phyloP scores from a whole-genome alignment of 805 yeast genomes.

The Suhomyces prunicola region DNA sequence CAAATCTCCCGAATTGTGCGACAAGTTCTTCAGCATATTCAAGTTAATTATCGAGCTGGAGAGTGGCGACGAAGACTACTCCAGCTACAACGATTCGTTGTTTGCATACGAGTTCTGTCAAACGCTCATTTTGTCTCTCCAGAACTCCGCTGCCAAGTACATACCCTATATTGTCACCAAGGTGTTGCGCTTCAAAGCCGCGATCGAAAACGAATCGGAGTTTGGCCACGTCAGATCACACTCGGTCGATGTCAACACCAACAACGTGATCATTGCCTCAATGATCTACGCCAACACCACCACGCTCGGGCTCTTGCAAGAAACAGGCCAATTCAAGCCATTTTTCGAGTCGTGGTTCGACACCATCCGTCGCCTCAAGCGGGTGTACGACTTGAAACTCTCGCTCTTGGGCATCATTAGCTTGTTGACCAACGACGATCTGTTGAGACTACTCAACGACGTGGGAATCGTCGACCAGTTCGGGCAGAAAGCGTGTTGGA shows the following conservation, averaged over 20 bases:
- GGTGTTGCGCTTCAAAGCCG: constrained; percentile 38
- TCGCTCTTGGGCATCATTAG: constrained; percentile 66
- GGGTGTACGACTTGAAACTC: constrained; percentile 81
- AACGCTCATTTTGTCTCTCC: constrained; percentile 58
- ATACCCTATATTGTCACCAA: constrained; percentile 45
- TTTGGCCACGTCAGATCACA: constrained; percentile 25
- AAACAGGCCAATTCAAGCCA: constrained; percentile 38
- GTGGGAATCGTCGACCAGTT: constrained; percentile 30
- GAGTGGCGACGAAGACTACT: constrained; percentile 25
- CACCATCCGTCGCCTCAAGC: constrained; percentile 48
- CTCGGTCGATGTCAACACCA: constrained; percentile 45
- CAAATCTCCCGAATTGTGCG: constrained; percentile 42
- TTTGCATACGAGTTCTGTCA: constrained; percentile 63
- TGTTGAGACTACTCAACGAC: constrained; percentile 11
- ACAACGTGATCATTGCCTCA: constrained; percentile 63
- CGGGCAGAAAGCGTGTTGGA: constrained; percentile 47
- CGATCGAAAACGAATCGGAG: constrained; percentile 22
- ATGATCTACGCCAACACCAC: constrained; percentile 57
- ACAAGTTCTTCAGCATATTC: constrained; percentile 52
- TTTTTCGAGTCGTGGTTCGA: constrained; percentile 70
- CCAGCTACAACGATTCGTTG: constrained; percentile 54
- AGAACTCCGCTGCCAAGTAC: constrained; percentile 42
- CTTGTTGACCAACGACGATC: constrained; percentile 25
- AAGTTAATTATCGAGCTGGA: constrained; percentile 43
- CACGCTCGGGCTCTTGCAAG: constrained; percentile 51